Conservation (phyloP, 495 filamentous ascomycete genomes). For the Neurospora sp. region DNA sequence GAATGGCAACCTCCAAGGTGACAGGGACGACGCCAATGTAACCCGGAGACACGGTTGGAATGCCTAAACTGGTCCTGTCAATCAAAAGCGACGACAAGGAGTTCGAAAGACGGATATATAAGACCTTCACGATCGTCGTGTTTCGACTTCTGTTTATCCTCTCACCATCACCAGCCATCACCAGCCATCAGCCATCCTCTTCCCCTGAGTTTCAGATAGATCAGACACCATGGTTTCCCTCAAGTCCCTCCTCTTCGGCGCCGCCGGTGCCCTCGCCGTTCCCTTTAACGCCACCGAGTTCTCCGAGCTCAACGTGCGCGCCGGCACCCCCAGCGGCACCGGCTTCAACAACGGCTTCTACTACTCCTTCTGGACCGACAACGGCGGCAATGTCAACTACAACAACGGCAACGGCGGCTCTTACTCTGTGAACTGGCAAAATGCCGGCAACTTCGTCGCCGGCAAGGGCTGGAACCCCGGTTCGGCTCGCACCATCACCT, state of each 20-base stretch:
- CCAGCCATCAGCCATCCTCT: not conserved
- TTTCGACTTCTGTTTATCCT: not conserved
- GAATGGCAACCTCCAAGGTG: not conserved
- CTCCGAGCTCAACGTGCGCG: conserved; percentile 23
- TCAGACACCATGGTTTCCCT: conserved; percentile 12
- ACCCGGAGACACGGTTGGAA: not conserved
- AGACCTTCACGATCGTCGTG: not conserved
- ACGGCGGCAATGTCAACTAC: conserved; percentile 43
- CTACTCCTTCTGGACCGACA: conserved; percentile 55
- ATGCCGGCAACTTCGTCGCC: conserved; percentile 47
- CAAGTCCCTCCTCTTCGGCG: conserved; percentile 9
- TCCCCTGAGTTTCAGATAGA: not conserved
- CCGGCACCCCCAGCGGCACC: conserved; percentile 21
- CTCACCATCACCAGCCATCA: not conserved
- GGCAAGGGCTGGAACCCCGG: conserved; percentile 57
- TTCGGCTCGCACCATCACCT: conserved; percentile 18
- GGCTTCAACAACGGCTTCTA: conserved; percentile 48
- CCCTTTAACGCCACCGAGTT: conserved; percentile 10
- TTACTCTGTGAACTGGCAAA: conserved; percentile 45
- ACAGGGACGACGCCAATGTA: not conserved
- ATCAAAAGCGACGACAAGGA: not conserved
- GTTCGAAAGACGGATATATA: not conserved
- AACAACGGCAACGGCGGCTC: conserved; percentile 40
- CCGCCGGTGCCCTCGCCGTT: conserved; percentile 5
- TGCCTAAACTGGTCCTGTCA: not conserved